phyloP scores from a whole-genome alignment of 148 eudicot species.

The Beta vulgaris region DNA sequence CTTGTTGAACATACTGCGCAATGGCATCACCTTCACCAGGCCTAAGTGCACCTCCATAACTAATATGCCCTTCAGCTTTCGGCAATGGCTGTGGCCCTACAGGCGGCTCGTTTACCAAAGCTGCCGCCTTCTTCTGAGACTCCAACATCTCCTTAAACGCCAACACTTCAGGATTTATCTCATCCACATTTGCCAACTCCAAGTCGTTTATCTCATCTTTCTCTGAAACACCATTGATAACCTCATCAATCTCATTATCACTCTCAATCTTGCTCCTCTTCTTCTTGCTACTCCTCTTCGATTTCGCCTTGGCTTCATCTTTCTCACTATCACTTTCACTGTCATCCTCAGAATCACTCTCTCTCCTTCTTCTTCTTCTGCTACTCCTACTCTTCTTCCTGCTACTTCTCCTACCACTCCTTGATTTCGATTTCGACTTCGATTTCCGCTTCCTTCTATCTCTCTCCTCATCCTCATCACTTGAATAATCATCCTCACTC shows the following conservation, averaged over 20 bases:
- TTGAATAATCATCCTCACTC: constrained; percentile 21
- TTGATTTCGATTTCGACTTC: constrained; percentile 15
- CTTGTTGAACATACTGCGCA: constrained; percentile 98
- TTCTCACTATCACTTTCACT: constrained; percentile 26
- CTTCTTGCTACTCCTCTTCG: constrained; percentile 22
- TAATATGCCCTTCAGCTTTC: constrained; percentile 92
- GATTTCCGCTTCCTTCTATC: constrained; percentile 13
- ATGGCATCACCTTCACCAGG: constrained; percentile 99
- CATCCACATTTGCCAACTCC: constrained; percentile 23
- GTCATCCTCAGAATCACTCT: constrained; percentile 21
- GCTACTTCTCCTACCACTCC: constrained; percentile 32
- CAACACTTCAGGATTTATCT: constrained; percentile 43
- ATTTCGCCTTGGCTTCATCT: constrained; percentile 31
- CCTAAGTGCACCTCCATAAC: constrained; percentile 97
- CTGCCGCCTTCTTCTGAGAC: constrained; percentile 45
- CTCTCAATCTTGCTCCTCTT: constrained; percentile 44
- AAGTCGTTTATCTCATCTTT: constrained; percentile 34
- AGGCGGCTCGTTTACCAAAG: constrained; percentile 47
- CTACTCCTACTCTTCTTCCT: constrained; percentile 26
- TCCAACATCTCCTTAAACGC: constrained; percentile 63
- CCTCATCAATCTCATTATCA: constrained; percentile 34
- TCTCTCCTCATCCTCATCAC: constrained; percentile 16
- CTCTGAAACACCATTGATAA: constrained; percentile 31
- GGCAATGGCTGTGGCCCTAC: constrained; percentile 96
- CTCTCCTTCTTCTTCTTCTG: constrained; percentile 18